phyloP scores from a whole-genome alignment of 805 yeast species.

The Saccharomycopsis malanga region DNA sequence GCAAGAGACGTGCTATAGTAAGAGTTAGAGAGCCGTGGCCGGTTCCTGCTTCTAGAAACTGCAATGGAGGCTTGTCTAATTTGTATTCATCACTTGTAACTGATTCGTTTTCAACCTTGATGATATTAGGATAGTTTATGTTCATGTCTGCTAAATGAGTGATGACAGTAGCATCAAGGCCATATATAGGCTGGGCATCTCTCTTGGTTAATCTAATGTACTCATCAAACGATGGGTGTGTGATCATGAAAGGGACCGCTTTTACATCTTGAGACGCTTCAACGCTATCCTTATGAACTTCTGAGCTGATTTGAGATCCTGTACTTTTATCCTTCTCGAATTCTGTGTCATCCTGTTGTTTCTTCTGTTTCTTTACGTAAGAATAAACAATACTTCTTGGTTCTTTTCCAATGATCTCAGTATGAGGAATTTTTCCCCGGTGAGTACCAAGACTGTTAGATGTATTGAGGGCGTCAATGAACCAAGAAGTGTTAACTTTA shows the following conservation, averaged over 20 bases:
- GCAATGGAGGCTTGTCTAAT: constrained; percentile 28
- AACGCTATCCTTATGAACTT: background rate
- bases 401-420: constrained; percentile 33
- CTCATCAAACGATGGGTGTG: constrained; percentile 39
- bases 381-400: constrained; percentile 31
- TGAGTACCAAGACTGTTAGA: constrained; percentile 24
- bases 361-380: constrained; percentile 14
- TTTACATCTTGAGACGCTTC: background rate
- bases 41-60: constrained; percentile 47
- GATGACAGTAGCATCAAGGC: constrained; percentile 42
- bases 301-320: no score
- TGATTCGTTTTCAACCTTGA: background rate
- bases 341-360: background rate
- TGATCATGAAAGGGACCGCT: background rate
- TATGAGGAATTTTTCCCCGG: constrained; percentile 28
- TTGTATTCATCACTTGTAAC: background rate
- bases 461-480: constrained; percentile 28
- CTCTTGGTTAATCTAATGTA: constrained; percentile 35
- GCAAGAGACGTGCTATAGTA: constrained; percentile 37
- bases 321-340: background rate
- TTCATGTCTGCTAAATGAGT: constrained; percentile 42
- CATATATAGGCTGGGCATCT: constrained; percentile 46
- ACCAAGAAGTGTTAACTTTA: constrained; percentile 27
- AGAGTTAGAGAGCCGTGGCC: constrained; percentile 47
- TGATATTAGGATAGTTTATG: constrained; percentile 33